Conservation (phyloP, 208 protist species). For the Trichomonas tenax region DNA sequence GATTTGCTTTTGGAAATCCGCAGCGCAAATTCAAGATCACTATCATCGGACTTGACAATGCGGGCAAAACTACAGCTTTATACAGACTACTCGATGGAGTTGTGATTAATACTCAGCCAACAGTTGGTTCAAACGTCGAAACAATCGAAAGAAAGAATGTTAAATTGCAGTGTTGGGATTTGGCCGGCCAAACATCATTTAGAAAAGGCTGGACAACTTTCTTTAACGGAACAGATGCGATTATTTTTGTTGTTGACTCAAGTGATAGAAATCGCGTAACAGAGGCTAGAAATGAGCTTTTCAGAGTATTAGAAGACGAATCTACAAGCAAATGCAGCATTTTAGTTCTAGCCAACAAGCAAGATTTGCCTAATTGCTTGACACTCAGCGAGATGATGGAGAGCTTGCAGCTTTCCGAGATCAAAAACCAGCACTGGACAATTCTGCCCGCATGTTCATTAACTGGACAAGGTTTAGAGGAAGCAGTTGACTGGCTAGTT, state of each 20-base stretch:
- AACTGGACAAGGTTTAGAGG: neutral
- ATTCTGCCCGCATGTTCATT: neutral
- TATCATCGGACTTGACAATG: slow-evolving; percentile 11
- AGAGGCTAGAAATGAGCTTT: slow-evolving; percentile 19
- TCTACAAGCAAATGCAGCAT: slow-evolving; percentile 12
- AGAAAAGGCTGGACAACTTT: slow-evolving; percentile 24
- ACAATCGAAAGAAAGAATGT: slow-evolving; percentile 20
- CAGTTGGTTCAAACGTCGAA: slow-evolving; percentile 23
- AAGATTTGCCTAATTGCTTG: slow-evolving; percentile 28
- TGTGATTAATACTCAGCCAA: slow-evolving; percentile 7
- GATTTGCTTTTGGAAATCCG: slow-evolving; percentile 11
- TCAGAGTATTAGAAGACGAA: slow-evolving; percentile 22
- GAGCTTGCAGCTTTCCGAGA: neutral
- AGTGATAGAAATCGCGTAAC: neutral
- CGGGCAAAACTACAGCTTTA: slow-evolving; percentile 24
- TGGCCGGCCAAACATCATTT: slow-evolving; percentile 21
- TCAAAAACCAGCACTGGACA: neutral
- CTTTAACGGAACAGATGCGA: slow-evolving; percentile 30
- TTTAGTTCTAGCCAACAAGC: slow-evolving; percentile 31
- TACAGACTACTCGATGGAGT: neutral
- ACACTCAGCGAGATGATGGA: neutral
- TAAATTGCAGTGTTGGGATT: slow-evolving; percentile 22
- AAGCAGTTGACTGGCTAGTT: slow-evolving; percentile 16
- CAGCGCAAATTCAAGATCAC: neutral
- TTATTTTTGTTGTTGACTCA: slow-evolving; percentile 33